Conservation (phyloP, 2,329 filamentous ascomycete genomes). For the Neofusicoccum parvum region DNA sequence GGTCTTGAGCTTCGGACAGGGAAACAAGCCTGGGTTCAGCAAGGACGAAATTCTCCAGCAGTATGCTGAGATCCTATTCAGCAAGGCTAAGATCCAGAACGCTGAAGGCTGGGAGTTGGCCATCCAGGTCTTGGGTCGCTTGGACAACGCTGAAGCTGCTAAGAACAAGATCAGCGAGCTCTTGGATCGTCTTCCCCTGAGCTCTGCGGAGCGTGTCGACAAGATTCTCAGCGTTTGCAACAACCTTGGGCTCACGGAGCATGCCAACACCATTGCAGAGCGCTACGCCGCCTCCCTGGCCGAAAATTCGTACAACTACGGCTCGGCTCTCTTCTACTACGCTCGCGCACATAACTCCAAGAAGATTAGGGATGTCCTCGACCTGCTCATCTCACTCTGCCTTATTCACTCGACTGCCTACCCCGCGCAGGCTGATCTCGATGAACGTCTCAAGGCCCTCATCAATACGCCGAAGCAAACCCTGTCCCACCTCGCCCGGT, state of each 20-base stretch:
- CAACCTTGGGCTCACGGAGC: conserved; percentile 74
- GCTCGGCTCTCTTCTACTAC: conserved; percentile 87
- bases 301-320: conserved; percentile 74
- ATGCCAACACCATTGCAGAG: conserved; percentile 82
- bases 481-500: conserved; percentile 69
- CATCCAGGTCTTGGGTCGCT: conserved; percentile 76
- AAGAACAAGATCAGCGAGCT: conserved; percentile 75
- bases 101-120: conserved; percentile 73
- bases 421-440: conserved; percentile 71
- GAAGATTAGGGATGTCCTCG: conserved; percentile 83
- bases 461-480: conserved; percentile 72
- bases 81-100: conserved; percentile 35
- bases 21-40: conserved; percentile 61
- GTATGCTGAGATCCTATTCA: conserved; percentile 69
- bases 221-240: conserved; percentile 79
- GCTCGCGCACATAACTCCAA: conserved; percentile 76
- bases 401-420: conserved; percentile 82
- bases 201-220: conserved; percentile 73
- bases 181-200: conserved; percentile 71
- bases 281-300: conserved; percentile 80
- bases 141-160: conserved; percentile 72
- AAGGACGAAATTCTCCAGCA: conserved; percentile 78
- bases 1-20: conserved; percentile 70
- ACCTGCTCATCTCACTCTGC: conserved; percentile 84
- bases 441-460: conserved; percentile 69